Evolutionary conservation across 2,329 filamentous ascomycete species (phyloP).

Genomic region (Purpureocillium lavendulum): DNA sequence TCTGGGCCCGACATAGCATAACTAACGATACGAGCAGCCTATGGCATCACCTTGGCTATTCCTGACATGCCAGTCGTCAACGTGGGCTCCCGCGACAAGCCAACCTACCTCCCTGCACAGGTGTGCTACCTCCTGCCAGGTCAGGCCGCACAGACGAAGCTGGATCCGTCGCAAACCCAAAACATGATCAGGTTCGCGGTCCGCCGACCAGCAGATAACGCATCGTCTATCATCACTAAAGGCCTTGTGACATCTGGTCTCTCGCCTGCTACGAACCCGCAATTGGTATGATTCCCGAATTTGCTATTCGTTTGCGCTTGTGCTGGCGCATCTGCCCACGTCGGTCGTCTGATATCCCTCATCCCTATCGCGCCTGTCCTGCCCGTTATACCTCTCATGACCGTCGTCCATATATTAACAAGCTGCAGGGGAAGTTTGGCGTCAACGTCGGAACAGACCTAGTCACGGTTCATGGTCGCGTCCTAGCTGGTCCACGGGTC

Average conservation of each 20-base stretch:
- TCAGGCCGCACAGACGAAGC: slow-evolving; percentile 41
- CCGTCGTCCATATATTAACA: slow-evolving; percentile 1
- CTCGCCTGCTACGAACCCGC: slow-evolving; percentile 22
- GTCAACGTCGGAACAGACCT: slow-evolving; percentile 39
- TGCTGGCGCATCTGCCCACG: slow-evolving; percentile 4
- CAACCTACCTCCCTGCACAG: slow-evolving; percentile 50
- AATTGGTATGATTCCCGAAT: too few relatives aligned
- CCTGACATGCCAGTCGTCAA: slow-evolving; percentile 45
- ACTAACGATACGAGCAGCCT: slow-evolving; percentile 13
- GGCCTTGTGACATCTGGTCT: slow-evolving; percentile 43
- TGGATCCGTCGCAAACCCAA: slow-evolving; percentile 43
- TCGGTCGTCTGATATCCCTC: too few relatives aligned
- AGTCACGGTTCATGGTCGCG: slow-evolving; percentile 54
- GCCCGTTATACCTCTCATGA: too few relatives aligned
- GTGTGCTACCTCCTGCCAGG: slow-evolving; percentile 47
- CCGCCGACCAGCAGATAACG: slow-evolving; percentile 45
- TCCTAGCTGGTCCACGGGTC: slow-evolving; percentile 45
- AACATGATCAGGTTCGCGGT: slow-evolving; percentile 56
- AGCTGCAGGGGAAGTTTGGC: slow-evolving; percentile 36
- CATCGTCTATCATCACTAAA: slow-evolving; percentile 40
- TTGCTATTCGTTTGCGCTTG: too few relatives aligned
- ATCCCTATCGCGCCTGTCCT: too few relatives aligned
- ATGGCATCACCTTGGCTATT: slow-evolving; percentile 25
- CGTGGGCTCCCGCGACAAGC: slow-evolving; percentile 42
- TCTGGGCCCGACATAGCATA: too few relatives aligned